Conservation (phyloP, 768 basidiomycete species). For the Nevesoporus exiguus region DNA sequence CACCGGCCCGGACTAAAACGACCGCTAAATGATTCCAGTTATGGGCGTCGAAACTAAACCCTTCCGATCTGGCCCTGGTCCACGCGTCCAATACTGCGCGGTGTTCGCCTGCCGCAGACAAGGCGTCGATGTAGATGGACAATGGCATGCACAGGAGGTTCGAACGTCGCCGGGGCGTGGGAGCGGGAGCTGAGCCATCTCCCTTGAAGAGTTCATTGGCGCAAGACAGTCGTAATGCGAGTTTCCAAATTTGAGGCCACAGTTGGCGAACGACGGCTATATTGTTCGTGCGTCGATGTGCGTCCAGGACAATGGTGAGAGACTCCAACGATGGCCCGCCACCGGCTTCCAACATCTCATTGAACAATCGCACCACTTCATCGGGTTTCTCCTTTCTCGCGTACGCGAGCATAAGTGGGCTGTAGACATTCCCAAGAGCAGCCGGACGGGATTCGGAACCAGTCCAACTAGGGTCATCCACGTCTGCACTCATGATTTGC, state of each 20-base stretch:
- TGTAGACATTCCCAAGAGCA: constrained; percentile 53
- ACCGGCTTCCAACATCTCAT: constrained; percentile 50
- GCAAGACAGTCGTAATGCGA: constrained; percentile 46
- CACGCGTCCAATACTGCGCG: constrained; percentile 61
- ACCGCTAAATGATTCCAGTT: constrained; percentile 89
- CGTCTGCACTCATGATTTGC: constrained; percentile 40
- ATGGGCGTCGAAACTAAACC: constrained; percentile 78
- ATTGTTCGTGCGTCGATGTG: constrained; percentile 60
- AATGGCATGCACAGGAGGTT: constrained; percentile 72
- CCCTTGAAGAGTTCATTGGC: constrained; percentile 33
- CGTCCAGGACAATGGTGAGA: constrained; percentile 65
- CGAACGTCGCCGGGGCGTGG: constrained; percentile 32
- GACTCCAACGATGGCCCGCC: constrained; percentile 56
- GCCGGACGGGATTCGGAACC: constrained; percentile 37
- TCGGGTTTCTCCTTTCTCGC: constrained; percentile 40
- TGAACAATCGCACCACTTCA: constrained; percentile 56
- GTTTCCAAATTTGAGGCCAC: constrained; percentile 66
- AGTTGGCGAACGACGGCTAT: constrained; percentile 51
- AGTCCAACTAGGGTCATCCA: constrained; percentile 37
- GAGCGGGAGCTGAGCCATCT: constrained; percentile 7
- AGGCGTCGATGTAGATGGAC: constrained; percentile 75
- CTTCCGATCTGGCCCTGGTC: constrained; percentile 55
- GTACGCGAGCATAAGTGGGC: constrained; percentile 58
- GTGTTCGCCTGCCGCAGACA: constrained; percentile 64
- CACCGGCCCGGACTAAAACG: constrained; percentile 74